phyloP scores from a whole-genome alignment of 148 eudicot species.

The Talinum fruticosum region DNA sequence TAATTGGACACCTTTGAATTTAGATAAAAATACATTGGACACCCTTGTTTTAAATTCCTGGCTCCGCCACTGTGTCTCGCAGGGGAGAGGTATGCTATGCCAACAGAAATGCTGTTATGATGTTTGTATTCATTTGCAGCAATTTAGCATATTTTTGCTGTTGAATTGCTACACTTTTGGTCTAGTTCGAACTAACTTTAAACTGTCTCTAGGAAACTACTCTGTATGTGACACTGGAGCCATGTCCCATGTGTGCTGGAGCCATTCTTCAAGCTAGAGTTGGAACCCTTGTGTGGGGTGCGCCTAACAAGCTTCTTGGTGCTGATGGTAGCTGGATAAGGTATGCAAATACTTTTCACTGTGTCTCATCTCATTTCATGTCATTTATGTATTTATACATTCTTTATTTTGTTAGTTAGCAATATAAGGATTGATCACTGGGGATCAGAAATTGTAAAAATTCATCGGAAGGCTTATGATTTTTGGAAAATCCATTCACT shows the following conservation, averaged over 20 bases:
- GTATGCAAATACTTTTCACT: constrained; percentile 26
- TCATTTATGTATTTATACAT: not conserved
- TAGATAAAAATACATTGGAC: no score
- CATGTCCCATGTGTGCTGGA: constrained; percentile 99
- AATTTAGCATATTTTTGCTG: not conserved
- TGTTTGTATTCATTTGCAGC: not conserved
- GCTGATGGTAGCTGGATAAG: constrained; percentile 99
- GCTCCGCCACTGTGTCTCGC: no score
- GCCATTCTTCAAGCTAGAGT: constrained; percentile 91
- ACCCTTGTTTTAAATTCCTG: no score
- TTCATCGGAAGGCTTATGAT: no score
- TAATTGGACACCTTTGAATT: no score
- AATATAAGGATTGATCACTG: not conserved
- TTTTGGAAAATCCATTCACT: no score
- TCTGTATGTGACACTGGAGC: constrained; percentile 91
- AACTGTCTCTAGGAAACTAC: constrained; percentile 60
- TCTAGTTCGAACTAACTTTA: not conserved
- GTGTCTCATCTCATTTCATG: not conserved
- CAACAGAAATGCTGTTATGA: not conserved
- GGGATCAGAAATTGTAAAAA: no score
- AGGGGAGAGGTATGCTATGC: not conserved
- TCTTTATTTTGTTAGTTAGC: not conserved
- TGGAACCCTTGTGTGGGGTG: constrained; percentile 91
- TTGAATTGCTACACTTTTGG: not conserved
- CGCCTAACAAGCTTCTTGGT: constrained; percentile 96